These are phyloP conservation scores for Jimgerdemannia flammicorona DNA, from an alignment of 192 early-diverging fungal species.

Conservation along the genomic window DNA sequence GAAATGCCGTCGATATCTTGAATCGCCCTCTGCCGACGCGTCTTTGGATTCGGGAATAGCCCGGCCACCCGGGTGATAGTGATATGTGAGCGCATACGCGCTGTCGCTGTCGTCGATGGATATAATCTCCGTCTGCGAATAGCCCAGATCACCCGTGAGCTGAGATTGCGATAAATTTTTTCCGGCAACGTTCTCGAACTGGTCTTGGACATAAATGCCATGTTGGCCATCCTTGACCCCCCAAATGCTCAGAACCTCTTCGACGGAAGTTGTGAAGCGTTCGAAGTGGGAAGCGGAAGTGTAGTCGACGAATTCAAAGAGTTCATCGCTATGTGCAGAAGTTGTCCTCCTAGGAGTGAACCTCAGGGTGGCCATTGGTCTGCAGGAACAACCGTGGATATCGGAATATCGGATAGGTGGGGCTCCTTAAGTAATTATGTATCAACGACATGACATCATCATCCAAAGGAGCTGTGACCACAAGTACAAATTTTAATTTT, in stretches of 20 bases:
- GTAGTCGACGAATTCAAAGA: conserved; percentile 74
- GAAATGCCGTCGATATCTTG: not conserved
- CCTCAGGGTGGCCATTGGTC: not conserved
- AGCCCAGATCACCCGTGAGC: conserved; percentile 9
- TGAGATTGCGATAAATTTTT: not conserved
- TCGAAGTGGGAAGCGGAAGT: conserved; percentile 69
- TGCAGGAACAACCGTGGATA: not conserved
- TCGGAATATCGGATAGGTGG: not conserved
- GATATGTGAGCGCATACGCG: conserved; percentile 31
- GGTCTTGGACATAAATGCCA: conserved; percentile 43
- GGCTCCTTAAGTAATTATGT: not conserved
- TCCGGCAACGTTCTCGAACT: conserved; percentile 22
- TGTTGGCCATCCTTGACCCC: conserved; percentile 46
- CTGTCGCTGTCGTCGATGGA: not conserved
- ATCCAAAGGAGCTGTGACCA: no score
- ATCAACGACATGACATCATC: not conserved
- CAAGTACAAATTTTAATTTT: not conserved
- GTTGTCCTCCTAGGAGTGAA: conserved; percentile 8
- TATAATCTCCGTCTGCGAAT: conserved; percentile 26
- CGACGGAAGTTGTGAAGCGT: conserved; percentile 56
- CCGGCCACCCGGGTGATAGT: conserved; percentile 7
- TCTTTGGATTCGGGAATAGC: not conserved
- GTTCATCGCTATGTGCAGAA: conserved; percentile 47
- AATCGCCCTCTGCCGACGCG: not conserved
- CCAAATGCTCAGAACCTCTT: conserved; percentile 55